Conservation (phyloP, 1,139 yeast species). For the Candida anutae region DNA sequence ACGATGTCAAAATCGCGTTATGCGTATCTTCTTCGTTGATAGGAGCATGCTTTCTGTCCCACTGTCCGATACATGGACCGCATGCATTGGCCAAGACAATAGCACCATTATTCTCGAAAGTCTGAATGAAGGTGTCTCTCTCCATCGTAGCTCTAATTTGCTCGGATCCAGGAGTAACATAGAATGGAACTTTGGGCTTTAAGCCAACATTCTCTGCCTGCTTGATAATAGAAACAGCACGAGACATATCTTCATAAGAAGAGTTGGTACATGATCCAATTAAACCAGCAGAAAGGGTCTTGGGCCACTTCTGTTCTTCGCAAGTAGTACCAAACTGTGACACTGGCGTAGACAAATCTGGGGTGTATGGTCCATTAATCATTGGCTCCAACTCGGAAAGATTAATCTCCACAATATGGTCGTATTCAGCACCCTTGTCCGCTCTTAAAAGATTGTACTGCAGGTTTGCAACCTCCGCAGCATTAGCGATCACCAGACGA, state of each 20-base stretch:
- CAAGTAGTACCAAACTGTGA: slow-evolving; percentile 63
- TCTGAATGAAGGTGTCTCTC: slow-evolving; percentile 80
- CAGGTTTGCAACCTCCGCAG: slow-evolving; percentile 61
- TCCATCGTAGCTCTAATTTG: slow-evolving; percentile 96
- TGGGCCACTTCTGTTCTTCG: slow-evolving; percentile 71
- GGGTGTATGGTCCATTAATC: slow-evolving; percentile 92
- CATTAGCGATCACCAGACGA: slow-evolving; percentile 72
- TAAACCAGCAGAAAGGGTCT: slow-evolving; percentile 74
- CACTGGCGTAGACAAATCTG: slow-evolving; percentile 85
- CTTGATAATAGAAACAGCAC: slow-evolving; percentile 79
- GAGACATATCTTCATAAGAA: slow-evolving; percentile 94
- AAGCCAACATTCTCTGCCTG: slow-evolving; percentile 84
- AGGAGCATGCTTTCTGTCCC: slow-evolving; percentile 75
- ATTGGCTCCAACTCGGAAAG: slow-evolving; percentile 74
- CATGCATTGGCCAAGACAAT: slow-evolving; percentile 93
- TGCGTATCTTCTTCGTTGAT: slow-evolving; percentile 50
- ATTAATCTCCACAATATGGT: slow-evolving; percentile 73
- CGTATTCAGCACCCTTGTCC: slow-evolving; percentile 78
- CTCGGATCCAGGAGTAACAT: slow-evolving; percentile 98
- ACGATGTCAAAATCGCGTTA: slow-evolving; percentile 89
- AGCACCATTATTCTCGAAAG: slow-evolving; percentile 81
- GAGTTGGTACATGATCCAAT: slow-evolving; percentile 98
- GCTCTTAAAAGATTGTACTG: slow-evolving; percentile 61
- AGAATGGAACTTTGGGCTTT: slow-evolving; percentile 86
- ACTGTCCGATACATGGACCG: slow-evolving; percentile 99